phyloP scores from a whole-genome alignment of 225 moss, liverwort and hornwort species.

The Rhytidiadelphus loreus region DNA sequence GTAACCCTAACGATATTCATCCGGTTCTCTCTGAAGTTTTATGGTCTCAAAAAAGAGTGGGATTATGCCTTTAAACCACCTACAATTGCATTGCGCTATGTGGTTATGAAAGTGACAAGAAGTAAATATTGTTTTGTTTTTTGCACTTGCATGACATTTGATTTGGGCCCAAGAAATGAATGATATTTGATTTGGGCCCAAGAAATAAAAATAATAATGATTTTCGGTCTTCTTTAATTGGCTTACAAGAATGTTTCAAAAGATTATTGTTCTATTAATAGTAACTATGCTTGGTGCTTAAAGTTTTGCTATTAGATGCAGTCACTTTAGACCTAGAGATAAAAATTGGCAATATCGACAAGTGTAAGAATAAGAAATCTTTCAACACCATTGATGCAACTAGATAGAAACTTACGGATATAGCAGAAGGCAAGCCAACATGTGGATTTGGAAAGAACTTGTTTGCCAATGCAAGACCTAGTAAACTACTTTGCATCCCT shows the following conservation, averaged over 20 bases:
- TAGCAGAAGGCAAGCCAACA: slow-evolving; percentile 54
- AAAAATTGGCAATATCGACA: no score
- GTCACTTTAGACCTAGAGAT: background rate
- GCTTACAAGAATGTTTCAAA: background rate
- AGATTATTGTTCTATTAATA: background rate
- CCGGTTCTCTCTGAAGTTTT: fast-evolving
- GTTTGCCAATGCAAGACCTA: slow-evolving; percentile 67
- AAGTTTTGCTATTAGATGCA: background rate
- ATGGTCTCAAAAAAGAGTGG: background rate
- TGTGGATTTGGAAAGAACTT: slow-evolving; percentile 58
- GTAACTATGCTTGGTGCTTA: fast-evolving
- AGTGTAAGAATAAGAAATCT: background rate
- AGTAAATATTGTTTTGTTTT: background rate
- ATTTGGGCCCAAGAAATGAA: no score
- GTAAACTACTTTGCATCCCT: slow-evolving; percentile 83
- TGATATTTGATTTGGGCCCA: no score
- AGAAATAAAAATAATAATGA: no score
- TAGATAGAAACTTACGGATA: slow-evolving; percentile 29
- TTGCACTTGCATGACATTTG: no score
- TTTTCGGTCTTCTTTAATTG: background rate
- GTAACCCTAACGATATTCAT: no score
- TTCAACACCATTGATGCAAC: background rate
- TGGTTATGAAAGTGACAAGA: background rate
- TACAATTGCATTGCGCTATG: no score
- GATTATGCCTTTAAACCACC: background rate